Evolutionary conservation across 2,329 filamentous ascomycete species (phyloP).

Genomic region (Apiospora aurea): DNA sequence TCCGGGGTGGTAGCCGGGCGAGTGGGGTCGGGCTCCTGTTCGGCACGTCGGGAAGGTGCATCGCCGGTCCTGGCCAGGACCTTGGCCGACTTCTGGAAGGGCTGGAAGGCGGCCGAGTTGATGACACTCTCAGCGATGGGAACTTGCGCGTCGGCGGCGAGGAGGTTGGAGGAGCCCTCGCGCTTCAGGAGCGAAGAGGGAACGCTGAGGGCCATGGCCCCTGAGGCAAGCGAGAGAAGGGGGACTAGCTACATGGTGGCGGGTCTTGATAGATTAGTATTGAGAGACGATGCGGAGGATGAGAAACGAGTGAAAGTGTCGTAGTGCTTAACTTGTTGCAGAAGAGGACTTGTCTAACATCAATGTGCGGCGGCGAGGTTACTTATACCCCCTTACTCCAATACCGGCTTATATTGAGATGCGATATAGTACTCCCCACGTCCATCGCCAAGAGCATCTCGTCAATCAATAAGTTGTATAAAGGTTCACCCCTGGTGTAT

Average conservation of each 20-base stretch:
- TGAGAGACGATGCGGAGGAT: too few species aligned
- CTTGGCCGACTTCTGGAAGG: too few species aligned
- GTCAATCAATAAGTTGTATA: neutral
- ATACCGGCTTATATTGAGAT: neutral
- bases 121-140: neutral
- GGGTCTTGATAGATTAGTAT: neutral
- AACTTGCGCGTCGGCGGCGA: neutral
- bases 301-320: neutral
- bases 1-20: neutral
- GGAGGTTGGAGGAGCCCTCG: neutral
- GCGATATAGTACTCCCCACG: neutral
- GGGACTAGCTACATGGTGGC: neutral
- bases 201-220: neutral
- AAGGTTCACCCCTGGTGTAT: neutral
- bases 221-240: neutral
- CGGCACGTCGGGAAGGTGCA: neutral
- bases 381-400: slow-evolving; percentile 12
- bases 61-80: too few species aligned
- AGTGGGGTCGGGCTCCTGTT: neutral
- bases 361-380: neutral
- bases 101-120: neutral
- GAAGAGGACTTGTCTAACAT: neutral
- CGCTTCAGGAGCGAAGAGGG: neutral
- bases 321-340: neutral
- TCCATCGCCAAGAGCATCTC: neutral